Conservation (phyloP, 1,284 basidiomycete genomes). For the Fomitopsis betulina region DNA sequence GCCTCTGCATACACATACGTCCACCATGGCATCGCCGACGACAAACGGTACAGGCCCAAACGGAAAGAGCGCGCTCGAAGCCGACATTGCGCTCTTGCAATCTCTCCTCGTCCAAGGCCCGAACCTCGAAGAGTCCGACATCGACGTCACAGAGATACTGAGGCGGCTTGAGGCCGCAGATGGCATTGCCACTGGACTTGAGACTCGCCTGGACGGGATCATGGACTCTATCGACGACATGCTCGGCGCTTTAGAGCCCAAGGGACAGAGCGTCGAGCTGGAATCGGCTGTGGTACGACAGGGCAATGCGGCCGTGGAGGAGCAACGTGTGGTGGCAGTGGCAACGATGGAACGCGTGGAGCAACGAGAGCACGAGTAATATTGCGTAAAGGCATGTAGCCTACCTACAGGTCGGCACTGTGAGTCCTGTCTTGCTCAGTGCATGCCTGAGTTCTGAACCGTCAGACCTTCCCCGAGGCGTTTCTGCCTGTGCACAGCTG, state of each 20-base stretch:
- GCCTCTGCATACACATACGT: not conserved
- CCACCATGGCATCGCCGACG: not conserved
- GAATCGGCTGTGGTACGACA: not conserved
- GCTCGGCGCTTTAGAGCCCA: conserved; percentile 39
- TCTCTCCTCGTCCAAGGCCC: conserved; percentile 33
- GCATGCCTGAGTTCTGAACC: too few species aligned
- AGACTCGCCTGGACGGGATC: conserved; percentile 51
- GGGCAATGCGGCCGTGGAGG: not conserved
- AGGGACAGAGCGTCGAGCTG: not conserved
- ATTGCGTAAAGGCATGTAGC: too few species aligned
- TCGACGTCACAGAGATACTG: conserved; percentile 36
- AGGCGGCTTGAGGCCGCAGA: conserved; percentile 48
- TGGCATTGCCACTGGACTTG: conserved; percentile 51
- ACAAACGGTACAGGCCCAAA: not conserved
- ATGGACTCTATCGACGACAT: conserved; percentile 52
- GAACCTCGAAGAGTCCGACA: conserved; percentile 27
- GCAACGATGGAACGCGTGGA: not conserved
- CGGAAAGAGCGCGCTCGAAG: conserved; percentile 16
- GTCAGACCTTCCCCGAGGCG: too few species aligned
- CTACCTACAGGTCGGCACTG: too few species aligned
- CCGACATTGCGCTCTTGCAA: conserved; percentile 33
- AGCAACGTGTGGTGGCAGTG: not conserved
- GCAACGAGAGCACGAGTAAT: not conserved
- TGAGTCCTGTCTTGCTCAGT: too few species aligned
- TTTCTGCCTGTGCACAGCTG: too few species aligned